phyloP scores from a whole-genome alignment of 2,329 filamentous ascomycete species.

The Trichoderma citrinoviride region DNA sequence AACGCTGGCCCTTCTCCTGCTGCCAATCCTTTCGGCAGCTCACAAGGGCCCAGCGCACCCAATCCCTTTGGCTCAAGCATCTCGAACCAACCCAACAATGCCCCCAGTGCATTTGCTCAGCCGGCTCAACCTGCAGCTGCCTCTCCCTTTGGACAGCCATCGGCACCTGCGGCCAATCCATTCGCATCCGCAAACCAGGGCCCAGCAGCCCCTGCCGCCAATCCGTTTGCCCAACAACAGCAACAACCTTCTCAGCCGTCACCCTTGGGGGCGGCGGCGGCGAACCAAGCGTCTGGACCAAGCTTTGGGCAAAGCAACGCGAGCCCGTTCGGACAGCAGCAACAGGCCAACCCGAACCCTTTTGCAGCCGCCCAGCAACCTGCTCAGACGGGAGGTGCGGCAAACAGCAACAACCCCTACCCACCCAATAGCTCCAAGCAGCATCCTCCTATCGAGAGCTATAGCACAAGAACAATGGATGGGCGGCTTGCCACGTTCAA shows the following conservation, averaged over 20 bases:
- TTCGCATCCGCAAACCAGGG: conserved; percentile 27
- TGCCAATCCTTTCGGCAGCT: conserved; percentile 33
- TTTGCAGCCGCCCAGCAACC: conserved; percentile 27
- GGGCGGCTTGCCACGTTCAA: conserved; percentile 59
- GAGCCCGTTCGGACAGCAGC: conserved; percentile 30
- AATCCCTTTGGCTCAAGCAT: conserved; percentile 21
- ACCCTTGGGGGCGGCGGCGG: conserved; percentile 7
- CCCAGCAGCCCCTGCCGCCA: conserved; percentile 24
- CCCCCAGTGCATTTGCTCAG: conserved; percentile 29
- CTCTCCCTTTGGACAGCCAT: conserved; percentile 32
- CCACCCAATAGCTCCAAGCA: conserved; percentile 43
- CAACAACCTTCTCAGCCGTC: conserved; percentile 23
- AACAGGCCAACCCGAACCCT: conserved; percentile 26
- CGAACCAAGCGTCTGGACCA: conserved; percentile 15
- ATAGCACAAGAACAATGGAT: conserved; percentile 42
- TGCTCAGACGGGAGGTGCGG: neutral
- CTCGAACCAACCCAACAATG: conserved; percentile 15
- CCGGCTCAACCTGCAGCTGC: conserved; percentile 11
- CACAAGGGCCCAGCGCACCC: conserved; percentile 20
- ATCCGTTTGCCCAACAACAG: conserved; percentile 31
- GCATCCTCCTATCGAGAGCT: conserved; percentile 46
- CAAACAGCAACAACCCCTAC: conserved; percentile 39
- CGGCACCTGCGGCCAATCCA: conserved; percentile 29
- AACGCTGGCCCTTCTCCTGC: conserved; percentile 25
- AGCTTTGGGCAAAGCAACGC: conserved; percentile 22